Conservation (phyloP, 306 rosid species). For the Aeschynomene evenia region DNA sequence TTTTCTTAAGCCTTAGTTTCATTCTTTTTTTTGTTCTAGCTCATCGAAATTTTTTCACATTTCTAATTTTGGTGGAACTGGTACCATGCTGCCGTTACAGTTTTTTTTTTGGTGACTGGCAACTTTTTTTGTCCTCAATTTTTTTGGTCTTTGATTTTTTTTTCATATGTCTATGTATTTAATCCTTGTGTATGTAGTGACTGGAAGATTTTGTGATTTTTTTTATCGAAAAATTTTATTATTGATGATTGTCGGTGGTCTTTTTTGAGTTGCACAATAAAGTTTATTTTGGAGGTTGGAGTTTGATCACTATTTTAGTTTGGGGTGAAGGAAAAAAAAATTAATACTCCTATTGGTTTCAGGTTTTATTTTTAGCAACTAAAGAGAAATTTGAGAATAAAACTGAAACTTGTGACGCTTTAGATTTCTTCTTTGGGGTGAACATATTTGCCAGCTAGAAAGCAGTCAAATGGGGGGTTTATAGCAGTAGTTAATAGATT, state of each 20-base stretch:
- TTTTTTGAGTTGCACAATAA: neutral
- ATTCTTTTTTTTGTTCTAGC: no score
- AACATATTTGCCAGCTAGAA: constrained; percentile 14
- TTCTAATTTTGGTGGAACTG: constrained; percentile 19
- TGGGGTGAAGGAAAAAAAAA: neutral
- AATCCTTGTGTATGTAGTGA: neutral
- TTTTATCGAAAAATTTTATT: neutral
- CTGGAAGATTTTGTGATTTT: neutral
- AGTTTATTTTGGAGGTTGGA: constrained; percentile 16
- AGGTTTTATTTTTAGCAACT: neutral
- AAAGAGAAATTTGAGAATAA: neutral
- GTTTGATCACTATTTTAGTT: neutral
- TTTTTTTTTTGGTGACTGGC: neutral
- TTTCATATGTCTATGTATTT: neutral
- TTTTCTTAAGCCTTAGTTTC: neutral
- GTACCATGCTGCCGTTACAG: neutral
- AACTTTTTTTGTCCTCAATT: neutral
- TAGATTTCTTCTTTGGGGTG: neutral
- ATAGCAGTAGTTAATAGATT: neutral
- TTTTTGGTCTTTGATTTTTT: neutral
- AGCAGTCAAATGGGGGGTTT: neutral
- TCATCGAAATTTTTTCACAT: neutral
- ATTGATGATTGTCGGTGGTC: neutral
- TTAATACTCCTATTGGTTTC: neutral
- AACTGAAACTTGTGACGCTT: constrained; percentile 9